Base-by-base conservation (phyloP, 495 filamentous ascomycete species). In the Aspergillus homomorphus region DNA sequence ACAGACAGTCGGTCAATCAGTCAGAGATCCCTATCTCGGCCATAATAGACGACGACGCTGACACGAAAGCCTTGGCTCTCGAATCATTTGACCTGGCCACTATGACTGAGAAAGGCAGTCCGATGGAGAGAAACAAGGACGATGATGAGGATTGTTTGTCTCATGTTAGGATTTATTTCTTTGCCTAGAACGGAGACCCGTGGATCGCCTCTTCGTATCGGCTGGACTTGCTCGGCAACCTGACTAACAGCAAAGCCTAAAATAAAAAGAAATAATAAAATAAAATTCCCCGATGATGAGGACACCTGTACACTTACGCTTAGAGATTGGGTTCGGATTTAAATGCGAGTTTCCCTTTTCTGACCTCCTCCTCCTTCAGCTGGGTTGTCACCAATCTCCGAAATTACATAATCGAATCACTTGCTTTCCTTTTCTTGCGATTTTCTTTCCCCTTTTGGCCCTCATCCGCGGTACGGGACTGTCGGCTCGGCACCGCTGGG, bases 151-250 rank as follows among this genome's bases (percentile, higher is more conserved):
- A 9, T 38, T 38, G 26, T 28, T 4, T 38, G 33, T 38, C 33
- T 38, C 33, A 26, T 23, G 12, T 26, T 51, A 9, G 12, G 24
- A 16, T 23, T 2, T n/a, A n/a, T n/a, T n/a, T n/a, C n/a, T n/a
- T n/a, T 30, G 48, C 48, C 48, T 26, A 30, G 48, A 51, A 16
- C 28, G 48, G 48, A 28, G 33, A 38, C 24, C 48, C 48, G 48
- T 51, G 48, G 48, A 51, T 51, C 24, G 48, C 23, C 48, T 48
- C 45, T 48, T 51, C 48, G 48, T 51, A 51, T 51, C 48, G 56
- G 51, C 56, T 52, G 51, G 38, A 14, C 10, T 38, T 50, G 41
- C 57, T 59, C 57, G 57, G 57, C 57, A 49, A 45, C 51, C 24
- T 43, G 50, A 58, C 20, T 58, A 51, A 58, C 49, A 42, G 14